A percentile compares a stretch with the other conserved stretches of the same genome.
Evolutionary conservation across 331 rosid genomes (phyloP).

Genomic region (Prunus yedoensis): DNA sequence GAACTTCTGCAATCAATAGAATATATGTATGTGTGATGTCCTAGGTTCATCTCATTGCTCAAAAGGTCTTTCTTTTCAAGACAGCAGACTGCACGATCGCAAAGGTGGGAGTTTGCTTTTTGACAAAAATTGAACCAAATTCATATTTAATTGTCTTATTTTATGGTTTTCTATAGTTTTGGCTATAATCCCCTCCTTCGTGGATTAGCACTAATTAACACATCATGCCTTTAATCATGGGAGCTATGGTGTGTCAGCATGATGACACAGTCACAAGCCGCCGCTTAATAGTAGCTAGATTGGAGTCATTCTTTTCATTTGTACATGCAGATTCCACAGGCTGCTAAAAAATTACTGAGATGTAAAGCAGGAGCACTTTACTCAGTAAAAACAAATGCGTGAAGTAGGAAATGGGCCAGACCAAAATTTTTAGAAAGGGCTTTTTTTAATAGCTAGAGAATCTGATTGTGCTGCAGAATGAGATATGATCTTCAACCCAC

Average conservation of each 20-base stretch:
- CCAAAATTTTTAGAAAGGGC: no score
- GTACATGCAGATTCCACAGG: not conserved
- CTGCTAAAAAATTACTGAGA: constrained; percentile 10
- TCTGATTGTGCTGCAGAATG: constrained; percentile 27
- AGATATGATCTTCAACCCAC: constrained; percentile 26
- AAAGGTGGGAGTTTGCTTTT: not conserved
- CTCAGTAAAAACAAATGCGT: constrained; percentile 15
- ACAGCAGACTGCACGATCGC: constrained; percentile 9
- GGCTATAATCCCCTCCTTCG: not conserved
- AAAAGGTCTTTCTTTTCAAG: not conserved
- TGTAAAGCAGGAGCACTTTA: constrained; percentile 17
- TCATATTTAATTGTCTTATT: not conserved
- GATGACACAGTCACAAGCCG: constrained; percentile 10
- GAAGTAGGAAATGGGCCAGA: not conserved
- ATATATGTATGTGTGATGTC: not conserved
- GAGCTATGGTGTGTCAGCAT: constrained; percentile 6
- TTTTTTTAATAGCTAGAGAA: constrained; percentile 22
- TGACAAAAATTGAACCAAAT: not conserved
- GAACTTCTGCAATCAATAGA: not conserved
- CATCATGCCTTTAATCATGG: not conserved
- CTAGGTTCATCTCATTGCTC: not conserved
- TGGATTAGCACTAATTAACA: constrained; percentile 17
- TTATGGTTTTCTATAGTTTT: not conserved
- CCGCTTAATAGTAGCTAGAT: not conserved
- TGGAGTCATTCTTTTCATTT: constrained; percentile 5